Evolutionary conservation across 495 filamentous ascomycete genomes (phyloP), one percentile per base, ranked within the genome.

Genomic region (Penicillium cataractarum): DNA sequence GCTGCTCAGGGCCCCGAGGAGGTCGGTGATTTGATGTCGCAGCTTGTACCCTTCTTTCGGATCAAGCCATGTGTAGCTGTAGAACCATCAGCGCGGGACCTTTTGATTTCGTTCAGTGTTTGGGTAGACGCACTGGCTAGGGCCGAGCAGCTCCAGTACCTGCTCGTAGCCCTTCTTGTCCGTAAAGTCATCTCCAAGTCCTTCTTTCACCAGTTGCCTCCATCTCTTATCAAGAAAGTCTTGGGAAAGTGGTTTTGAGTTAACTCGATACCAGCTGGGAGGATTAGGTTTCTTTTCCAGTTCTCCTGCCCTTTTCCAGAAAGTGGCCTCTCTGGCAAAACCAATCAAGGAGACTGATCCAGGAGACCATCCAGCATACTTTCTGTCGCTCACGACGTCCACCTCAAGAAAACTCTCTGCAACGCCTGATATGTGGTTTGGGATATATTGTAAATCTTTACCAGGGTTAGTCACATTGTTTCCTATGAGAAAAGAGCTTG

Each of bases 1-100:
- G 53, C 53, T 55, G 29, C 31, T 55, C 22, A 55, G 12, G 5
- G 15, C 53, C 29, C 29, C 53, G 29, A 55, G 53, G 3, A 55
- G 53, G 32, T 55, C 53, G n/a, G 53, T 55, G 32, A 55, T 55
- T 6, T 55, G 53, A 35, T 55, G 53, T 17, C 53, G 53, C 22
- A 55, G 29, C 32, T 55, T 37, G 7, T 12, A 22, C 2, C 22
- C 35, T 21, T 55, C 53, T n/a, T 55, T 21, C 4, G 53, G 31
- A 19, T 55, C 53, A 26, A 55, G 29, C 53, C 53, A 55, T 35
- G 29, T 55, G 32, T 35, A 39, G 19, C 53, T 51, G 12, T 3
- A 51, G 27, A 15, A 26, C 13, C 10, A 31, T 51, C 8, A 51
- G 48, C 24, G 3, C 5, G 13, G 10, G 5, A 6, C 1, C 3